These are phyloP conservation scores for Dactylonectria estremocensis DNA, from an alignment of 2,329 filamentous ascomycete species.

Conservation along the genomic window DNA sequence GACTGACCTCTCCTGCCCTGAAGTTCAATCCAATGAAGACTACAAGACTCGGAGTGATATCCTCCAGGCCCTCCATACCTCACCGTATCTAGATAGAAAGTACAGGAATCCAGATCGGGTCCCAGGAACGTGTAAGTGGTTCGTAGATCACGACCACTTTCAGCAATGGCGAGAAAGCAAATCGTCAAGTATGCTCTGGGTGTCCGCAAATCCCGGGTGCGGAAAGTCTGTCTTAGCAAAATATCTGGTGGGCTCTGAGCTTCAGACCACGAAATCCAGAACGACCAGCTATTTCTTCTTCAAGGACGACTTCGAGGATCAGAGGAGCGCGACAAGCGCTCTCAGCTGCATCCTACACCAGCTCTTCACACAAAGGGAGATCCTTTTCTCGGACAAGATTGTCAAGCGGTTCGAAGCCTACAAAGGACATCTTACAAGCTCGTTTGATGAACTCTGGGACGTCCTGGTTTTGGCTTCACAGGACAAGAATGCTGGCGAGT, in stretches of 20 bases:
- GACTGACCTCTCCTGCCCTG: not conserved
- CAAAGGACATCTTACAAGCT: conserved; percentile 33
- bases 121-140: conserved; percentile 39
- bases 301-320: conserved; percentile 58
- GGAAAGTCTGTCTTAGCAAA: conserved; percentile 61
- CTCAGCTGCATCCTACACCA: conserved; percentile 57
- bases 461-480: conserved; percentile 41
- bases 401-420: conserved; percentile 39
- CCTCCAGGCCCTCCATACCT: not conserved
- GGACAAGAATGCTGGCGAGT: conserved; percentile 35
- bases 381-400: conserved; percentile 43
- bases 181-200: conserved; percentile 31
- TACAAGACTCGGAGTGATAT: conserved; percentile 2
- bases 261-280: conserved; percentile 34
- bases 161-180: conserved; percentile 22
- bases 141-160: conserved; percentile 24
- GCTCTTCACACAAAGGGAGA: conserved; percentile 48
- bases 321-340: conserved; percentile 49
- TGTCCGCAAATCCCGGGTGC: conserved; percentile 61
- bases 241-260: conserved; percentile 52
- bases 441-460: conserved; percentile 51
- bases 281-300: conserved; percentile 62
- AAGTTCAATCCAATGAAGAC: not conserved
- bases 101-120: conserved; percentile 31
- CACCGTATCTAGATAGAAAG: conserved; percentile 35